A percentile compares a stretch with the other conserved stretches of the same genome.
phyloP scores from a whole-genome alignment of 2,329 filamentous ascomycete genomes.

The Dichotomopilus funicola region DNA sequence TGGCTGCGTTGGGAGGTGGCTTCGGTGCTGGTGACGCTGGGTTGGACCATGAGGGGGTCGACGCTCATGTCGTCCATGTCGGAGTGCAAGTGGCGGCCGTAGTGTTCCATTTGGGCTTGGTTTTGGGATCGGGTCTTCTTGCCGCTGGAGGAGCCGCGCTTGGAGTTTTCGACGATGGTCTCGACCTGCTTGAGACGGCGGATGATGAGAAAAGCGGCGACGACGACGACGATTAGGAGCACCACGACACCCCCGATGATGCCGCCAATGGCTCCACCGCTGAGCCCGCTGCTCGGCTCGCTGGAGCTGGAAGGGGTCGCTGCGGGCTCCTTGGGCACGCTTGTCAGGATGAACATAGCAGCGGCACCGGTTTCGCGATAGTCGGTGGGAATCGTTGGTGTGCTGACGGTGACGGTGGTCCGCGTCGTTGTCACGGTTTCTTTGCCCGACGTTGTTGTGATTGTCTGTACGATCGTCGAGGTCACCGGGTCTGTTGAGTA shows the following conservation, averaged over 20 bases:
- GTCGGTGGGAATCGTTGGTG: slow-evolving; percentile 31
- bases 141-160: slow-evolving; percentile 31
- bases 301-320: slow-evolving; percentile 20
- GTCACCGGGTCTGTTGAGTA: slow-evolving; percentile 43
- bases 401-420: slow-evolving; percentile 35
- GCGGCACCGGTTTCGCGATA: slow-evolving; percentile 26
- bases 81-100: slow-evolving; percentile 29
- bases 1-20: slow-evolving; percentile 11
- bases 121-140: slow-evolving; percentile 27
- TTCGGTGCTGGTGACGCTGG: slow-evolving; percentile 7
- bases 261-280: slow-evolving; percentile 37
- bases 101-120: slow-evolving; percentile 33
- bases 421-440: slow-evolving; percentile 35
- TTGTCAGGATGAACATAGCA: slow-evolving; percentile 40
- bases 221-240: slow-evolving; percentile 42
- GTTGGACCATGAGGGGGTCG: slow-evolving; percentile 33
- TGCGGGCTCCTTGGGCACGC: slow-evolving; percentile 36
- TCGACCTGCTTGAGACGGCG: slow-evolving; percentile 43
- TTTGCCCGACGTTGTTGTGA: slow-evolving; percentile 41
- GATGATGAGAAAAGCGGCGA: slow-evolving; percentile 43
- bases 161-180: slow-evolving; percentile 30
- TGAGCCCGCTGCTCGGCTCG: slow-evolving; percentile 20
- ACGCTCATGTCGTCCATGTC: slow-evolving; percentile 39
- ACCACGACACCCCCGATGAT: slow-evolving; percentile 47
- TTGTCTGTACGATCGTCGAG: slow-evolving; percentile 36